Evolutionary conservation across 768 basidiomycete species (phyloP), one percentile per base, ranked within the genome.

Genomic region (Macrolepiota dolichaula): DNA sequence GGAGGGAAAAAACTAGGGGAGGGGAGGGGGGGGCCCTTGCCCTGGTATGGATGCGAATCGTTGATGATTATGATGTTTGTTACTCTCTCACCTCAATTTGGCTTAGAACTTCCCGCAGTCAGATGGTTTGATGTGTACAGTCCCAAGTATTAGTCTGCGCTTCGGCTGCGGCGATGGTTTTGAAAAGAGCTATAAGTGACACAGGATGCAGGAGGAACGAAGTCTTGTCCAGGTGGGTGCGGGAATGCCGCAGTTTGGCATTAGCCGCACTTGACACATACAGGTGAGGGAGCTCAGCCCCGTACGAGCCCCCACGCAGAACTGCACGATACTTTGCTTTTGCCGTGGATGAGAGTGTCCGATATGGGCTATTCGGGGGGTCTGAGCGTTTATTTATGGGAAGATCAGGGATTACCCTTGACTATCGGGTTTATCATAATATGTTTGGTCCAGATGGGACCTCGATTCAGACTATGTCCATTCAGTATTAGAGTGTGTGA

Each of bases 341-440:
- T 12, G 38, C 13, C n/a, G 24, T 22, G 22, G 3, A 37, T 22
- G 12, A 44, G 42, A 57, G 44, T 32, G 25, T 32, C 27, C 7
- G 19, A 36, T 47, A 57, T 57, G 46, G 55, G 55, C 47, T 49
- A 3, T 44, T 57, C 46, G 55, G 55, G 10, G 13, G 6, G 29
- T 19, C 29, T 32, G 27, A 15, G 44, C 37, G 49, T 49, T 50
- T 57, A 51, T 51, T 51, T 57, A 17, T 37, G 57, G 57, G n/a
- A 24, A n/a, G 10, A 29, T 19, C 32, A 13, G 27, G 29, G n/a
- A 40, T 11, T 24, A 44, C 47, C 57, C 57, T 57, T 57, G 57
- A 57, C 35, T 47, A 50, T 57, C 57, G 57, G 57, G n/a, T 24
- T n/a, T 38, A 24, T 46, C 44, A 46, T 15, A 57, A 10, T n/a